Evolutionary conservation across 2,329 filamentous ascomycete genomes (phyloP), one percentile per base, ranked within the genome.

Genomic region (Exserohilum turcica): DNA sequence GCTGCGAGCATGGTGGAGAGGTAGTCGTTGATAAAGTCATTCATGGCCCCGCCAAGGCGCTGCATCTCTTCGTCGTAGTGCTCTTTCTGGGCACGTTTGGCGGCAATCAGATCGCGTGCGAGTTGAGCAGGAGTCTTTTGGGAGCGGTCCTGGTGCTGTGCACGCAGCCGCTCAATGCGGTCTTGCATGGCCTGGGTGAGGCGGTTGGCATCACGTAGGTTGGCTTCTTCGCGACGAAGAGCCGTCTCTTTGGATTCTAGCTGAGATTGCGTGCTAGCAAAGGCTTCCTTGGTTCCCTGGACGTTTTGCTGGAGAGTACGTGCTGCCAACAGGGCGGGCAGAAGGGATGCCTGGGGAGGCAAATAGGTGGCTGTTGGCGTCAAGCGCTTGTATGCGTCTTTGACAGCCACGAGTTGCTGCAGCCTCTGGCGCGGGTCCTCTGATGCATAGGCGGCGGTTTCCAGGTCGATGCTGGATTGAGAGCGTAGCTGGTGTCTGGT

Each of bases 1-100:
- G 90, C 89, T 6, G 90, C 91, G 37, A 96, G 79, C 85, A 93
- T 89, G 3, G 83, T 76, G 1, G 89, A 88, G 1, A 96, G 80
- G 35, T 85, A 82, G 37, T 84, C 77, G 56, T 90, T 84, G 52
- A 93, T 86, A 66, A 95, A 95, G 13, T 77, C 77, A 58, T 87
- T 84, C 49, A 95, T 80, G 0, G 84, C 80, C 52, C 81, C 82
- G 49, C 89, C 82, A 13, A 94, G 77, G 36, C 77, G 79, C 1
- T 79, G 77, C 1, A 86, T 87, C 59, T 87, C 83, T 45, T 72
- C 77, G 51, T 88, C 83, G 64, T 91, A 88, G 35, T 75, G 70
- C 43, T 77, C 78, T 67, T 85, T 87, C 65, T 84, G 84, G 39
- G 78, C 74, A 59, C 79, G 81, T 57, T 91, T 80, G 55, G 85